Evolutionary conservation across 495 filamentous ascomycete species (phyloP).

Genomic region (Rhypophila decipiens): DNA sequence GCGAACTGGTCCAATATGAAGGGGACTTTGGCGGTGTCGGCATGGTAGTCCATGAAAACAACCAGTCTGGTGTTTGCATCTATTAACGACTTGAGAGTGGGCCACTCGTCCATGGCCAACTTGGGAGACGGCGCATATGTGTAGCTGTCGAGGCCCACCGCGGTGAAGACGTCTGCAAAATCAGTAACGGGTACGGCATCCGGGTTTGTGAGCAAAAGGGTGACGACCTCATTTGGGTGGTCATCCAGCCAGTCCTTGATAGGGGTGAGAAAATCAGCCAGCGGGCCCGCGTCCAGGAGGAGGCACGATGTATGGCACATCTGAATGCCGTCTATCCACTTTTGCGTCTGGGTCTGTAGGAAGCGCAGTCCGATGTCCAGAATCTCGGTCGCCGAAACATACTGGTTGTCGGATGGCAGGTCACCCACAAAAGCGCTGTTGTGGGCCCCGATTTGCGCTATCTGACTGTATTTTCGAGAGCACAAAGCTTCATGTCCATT

Average conservation of each 20-base stretch:
- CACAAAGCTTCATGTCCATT: conserved; percentile 74
- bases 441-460: conserved; percentile 71
- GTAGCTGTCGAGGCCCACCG: conserved; percentile 54
- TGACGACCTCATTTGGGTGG: conserved; percentile 74
- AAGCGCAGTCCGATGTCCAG: conserved; percentile 74
- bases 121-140: conserved; percentile 58
- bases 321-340: conserved; percentile 35
- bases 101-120: conserved; percentile 66
- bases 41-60: conserved; percentile 61
- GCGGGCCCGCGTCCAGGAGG: conserved; percentile 61
- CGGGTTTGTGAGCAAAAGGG: conserved; percentile 70
- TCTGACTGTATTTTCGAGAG: conserved; percentile 63
- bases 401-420: conserved; percentile 63
- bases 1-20: conserved; percentile 65
- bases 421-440: conserved; percentile 69
- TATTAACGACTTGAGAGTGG: conserved; percentile 67
- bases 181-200: conserved; percentile 55
- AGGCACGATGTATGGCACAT: conserved; percentile 65
- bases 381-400: conserved; percentile 56
- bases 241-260: conserved; percentile 62
- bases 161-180: conserved; percentile 52
- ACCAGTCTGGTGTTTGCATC: conserved; percentile 34
- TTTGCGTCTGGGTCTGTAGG: conserved; percentile 73
- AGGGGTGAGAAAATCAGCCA: conserved; percentile 55
- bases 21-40: conserved; percentile 61